Evolutionary conservation across 495 filamentous ascomycete species (phyloP).

Genomic region (Terfezia claveryi): DNA sequence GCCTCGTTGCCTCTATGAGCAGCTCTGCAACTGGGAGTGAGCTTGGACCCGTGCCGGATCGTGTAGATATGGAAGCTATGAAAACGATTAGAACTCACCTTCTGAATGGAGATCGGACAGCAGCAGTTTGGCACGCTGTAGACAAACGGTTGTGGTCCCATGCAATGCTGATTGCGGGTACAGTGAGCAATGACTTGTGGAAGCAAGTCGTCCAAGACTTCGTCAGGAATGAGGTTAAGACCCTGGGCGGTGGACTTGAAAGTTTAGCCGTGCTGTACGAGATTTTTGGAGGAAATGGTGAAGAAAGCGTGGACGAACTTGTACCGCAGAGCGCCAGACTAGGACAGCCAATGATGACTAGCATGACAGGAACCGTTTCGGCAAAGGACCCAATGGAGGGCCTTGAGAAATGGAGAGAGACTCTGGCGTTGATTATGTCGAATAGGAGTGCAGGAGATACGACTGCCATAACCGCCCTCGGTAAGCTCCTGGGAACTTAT

Average conservation of each 20-base stretch:
- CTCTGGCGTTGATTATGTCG: slow-evolving; percentile 58
- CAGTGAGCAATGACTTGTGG: slow-evolving; percentile 44
- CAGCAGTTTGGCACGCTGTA: slow-evolving; percentile 84
- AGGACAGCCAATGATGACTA: slow-evolving; percentile 53
- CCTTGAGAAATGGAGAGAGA: slow-evolving; percentile 83
- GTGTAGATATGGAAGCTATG: slow-evolving; percentile 41
- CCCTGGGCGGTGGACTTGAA: slow-evolving; percentile 48
- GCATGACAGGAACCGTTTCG: slow-evolving; percentile 27
- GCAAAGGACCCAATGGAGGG: slow-evolving; percentile 62
- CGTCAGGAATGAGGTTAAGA: slow-evolving; percentile 74
- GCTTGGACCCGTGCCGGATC: slow-evolving; percentile 29
- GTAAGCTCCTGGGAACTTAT: slow-evolving; percentile 65
- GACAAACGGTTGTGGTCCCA: slow-evolving; percentile 91
- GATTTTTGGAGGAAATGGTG: slow-evolving; percentile 77
- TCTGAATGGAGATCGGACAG: slow-evolving; percentile 61
- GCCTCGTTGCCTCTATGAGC: slow-evolving; percentile 18
- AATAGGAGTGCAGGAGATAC: slow-evolving; percentile 67
- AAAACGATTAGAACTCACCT: slow-evolving; percentile 49
- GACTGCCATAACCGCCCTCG: slow-evolving; percentile 54
- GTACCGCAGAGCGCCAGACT: slow-evolving; percentile 86
- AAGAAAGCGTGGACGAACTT: slow-evolving; percentile 87
- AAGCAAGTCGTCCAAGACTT: slow-evolving; percentile 90
- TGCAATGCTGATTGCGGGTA: slow-evolving; percentile 77
- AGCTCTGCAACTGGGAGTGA: neutral
- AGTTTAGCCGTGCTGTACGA: slow-evolving; percentile 79